Percentiles rank a stretch among this genome's conserved stretches.
These are phyloP conservation scores for Elaeis oleifera DNA, from an alignment of 202 grass and related monocot species.

Conservation along the genomic window DNA sequence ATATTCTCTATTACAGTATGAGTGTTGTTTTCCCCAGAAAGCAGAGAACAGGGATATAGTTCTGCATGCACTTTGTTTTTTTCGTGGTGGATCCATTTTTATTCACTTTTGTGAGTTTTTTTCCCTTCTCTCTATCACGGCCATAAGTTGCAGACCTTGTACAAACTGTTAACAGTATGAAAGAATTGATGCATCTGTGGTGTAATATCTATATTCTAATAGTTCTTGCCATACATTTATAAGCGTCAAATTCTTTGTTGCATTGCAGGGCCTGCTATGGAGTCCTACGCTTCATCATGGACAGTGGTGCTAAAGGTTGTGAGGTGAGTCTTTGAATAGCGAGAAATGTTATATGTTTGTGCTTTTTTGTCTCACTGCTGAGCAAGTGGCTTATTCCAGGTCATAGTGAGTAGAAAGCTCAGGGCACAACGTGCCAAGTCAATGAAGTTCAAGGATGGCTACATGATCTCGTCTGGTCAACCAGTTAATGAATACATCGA, in stretches of 20 bases:
- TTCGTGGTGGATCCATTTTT: too few species aligned
- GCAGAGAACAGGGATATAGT: too few species aligned
- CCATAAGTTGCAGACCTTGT: too few species aligned
- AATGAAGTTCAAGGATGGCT: slow-evolving; percentile 97
- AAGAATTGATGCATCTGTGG: too few species aligned
- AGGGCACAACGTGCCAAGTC: slow-evolving; percentile 92
- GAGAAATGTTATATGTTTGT: background rate
- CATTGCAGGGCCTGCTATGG: slow-evolving; percentile 84
- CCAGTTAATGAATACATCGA: slow-evolving; percentile 94
- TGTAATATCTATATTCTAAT: too few species aligned
- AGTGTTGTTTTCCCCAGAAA: too few species aligned
- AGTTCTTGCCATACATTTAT: too few species aligned
- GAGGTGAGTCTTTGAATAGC: slow-evolving; percentile 29
- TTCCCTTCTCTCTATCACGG: too few species aligned
- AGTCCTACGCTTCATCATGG: slow-evolving; percentile 93
- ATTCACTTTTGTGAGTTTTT: too few species aligned
- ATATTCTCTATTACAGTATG: slow-evolving; percentile 17
- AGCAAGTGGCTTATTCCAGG: slow-evolving; percentile 23
- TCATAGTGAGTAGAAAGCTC: slow-evolving; percentile 88
- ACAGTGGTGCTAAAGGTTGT: slow-evolving; percentile 95
- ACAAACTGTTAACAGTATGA: too few species aligned
- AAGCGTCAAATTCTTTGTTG: background rate
- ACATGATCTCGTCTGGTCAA: slow-evolving; percentile 95
- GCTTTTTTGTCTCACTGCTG: background rate
- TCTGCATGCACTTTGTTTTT: too few species aligned